Evolutionary conservation across 2,329 filamentous ascomycete species (phyloP).

Genomic region (Colletotrichum magnum): DNA sequence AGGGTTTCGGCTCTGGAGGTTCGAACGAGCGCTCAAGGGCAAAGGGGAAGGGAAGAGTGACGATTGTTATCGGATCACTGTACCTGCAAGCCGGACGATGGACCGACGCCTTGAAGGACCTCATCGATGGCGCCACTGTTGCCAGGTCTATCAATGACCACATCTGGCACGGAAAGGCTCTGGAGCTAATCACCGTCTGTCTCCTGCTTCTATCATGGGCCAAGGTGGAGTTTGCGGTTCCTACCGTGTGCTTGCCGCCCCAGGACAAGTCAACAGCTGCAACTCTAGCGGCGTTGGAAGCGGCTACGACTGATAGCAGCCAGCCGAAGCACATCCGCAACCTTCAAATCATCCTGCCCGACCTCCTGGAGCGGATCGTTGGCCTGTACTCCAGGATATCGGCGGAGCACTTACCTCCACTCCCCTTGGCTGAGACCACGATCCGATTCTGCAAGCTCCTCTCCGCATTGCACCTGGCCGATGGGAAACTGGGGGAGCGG

Average conservation of each 20-base stretch:
- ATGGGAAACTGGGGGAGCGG: conserved; percentile 72
- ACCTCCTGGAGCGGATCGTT: conserved; percentile 81
- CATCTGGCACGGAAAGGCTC: conserved; percentile 96
- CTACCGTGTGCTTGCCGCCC: conserved; percentile 66
- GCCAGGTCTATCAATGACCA: conserved; percentile 89
- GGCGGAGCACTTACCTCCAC: conserved; percentile 77
- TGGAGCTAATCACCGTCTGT: conserved; percentile 88
- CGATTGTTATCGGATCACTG: conserved; percentile 85
- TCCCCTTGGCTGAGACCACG: conserved; percentile 80
- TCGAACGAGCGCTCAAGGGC: conserved; percentile 83
- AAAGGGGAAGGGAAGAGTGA: conserved; percentile 84
- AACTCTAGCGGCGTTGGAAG: conserved; percentile 43
- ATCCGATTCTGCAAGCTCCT: conserved; percentile 81
- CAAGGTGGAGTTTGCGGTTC: conserved; percentile 86
- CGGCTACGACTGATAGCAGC: conserved; percentile 52
- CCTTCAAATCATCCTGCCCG: conserved; percentile 75
- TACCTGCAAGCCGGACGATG: conserved; percentile 92
- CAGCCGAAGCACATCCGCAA: conserved; percentile 69
- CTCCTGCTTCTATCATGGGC: conserved; percentile 89
- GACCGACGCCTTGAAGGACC: conserved; percentile 87
- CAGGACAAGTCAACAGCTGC: conserved; percentile 60
- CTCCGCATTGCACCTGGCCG: conserved; percentile 74
- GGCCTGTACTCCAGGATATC: conserved; percentile 80
- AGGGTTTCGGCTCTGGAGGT: conserved; percentile 80
- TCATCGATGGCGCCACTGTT: conserved; percentile 83